Percentiles rank a stretch among this genome's conserved stretches.
These are phyloP conservation scores for Scenedesmus sp. DNA, from an alignment of 163 green algal genomes.

Conservation along the genomic window DNA sequence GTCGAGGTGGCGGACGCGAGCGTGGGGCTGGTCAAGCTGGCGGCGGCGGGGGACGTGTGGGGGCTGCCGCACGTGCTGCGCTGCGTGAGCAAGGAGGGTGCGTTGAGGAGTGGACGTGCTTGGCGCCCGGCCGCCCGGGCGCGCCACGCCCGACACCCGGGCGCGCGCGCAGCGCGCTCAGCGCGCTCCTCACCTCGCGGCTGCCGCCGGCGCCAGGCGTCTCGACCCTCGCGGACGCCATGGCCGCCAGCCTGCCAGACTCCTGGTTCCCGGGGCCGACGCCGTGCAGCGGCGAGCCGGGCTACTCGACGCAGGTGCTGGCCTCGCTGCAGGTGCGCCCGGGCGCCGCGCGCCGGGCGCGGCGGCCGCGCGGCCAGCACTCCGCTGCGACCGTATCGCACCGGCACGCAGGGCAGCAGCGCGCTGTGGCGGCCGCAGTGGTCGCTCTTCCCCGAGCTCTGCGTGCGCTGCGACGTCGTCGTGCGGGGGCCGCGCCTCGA, in stretches of 20 bases:
- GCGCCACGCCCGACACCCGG: too few species aligned
- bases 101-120: too few species aligned
- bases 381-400: background rate
- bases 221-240: too few species aligned
- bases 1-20: conserved; percentile 44
- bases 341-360: too few species aligned
- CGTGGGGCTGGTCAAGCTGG: conserved; percentile 52
- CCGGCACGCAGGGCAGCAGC: conserved; percentile 35
- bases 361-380: background rate
- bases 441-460: conserved; percentile 55
- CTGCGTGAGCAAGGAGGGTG: conserved; percentile 57
- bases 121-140: too few species aligned
- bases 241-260: conserved; percentile 58
- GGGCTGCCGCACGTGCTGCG: conserved; percentile 63
- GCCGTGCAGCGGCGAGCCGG: conserved; percentile 39
- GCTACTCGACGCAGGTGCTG: conserved; percentile 54
- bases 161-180: too few species aligned
- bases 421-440: conserved; percentile 52
- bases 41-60: conserved; percentile 29
- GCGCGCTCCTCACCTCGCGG: too few species aligned
- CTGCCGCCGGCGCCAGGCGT: too few species aligned
- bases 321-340: conserved; percentile 51
- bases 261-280: conserved; percentile 47
- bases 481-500: conserved; percentile 47
- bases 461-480: conserved; percentile 44